phyloP scores from a whole-genome alignment of 768 basidiomycete species.

The Lactifluus pinguis region DNA sequence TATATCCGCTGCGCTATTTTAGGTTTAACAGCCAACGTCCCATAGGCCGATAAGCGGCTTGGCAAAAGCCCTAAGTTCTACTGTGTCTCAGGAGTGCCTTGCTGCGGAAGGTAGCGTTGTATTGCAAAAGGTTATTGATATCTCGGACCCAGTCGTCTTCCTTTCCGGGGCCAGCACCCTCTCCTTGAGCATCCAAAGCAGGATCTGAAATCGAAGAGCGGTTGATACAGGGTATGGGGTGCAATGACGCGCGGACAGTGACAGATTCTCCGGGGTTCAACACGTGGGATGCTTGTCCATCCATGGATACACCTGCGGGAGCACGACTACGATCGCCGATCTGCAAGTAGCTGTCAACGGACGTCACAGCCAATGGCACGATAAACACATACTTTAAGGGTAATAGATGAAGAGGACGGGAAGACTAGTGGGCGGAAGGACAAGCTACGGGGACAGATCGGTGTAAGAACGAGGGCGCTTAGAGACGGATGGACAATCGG shows the following conservation, averaged over 20 bases:
- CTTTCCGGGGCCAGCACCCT: slow-evolving; percentile 69
- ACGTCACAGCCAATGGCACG: not conserved
- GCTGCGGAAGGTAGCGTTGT: slow-evolving; percentile 89
- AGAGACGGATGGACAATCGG: slow-evolving; percentile 93
- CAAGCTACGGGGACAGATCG: slow-evolving; percentile 90
- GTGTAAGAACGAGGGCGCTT: slow-evolving; percentile 83
- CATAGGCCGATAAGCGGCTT: not conserved
- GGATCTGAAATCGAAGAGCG: slow-evolving; percentile 64
- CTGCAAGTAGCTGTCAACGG: slow-evolving; percentile 30
- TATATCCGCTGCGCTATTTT: not conserved
- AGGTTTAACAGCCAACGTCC: not conserved
- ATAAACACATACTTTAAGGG: slow-evolving; percentile 48
- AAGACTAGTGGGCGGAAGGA: slow-evolving; percentile 90
- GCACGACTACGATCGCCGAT: slow-evolving; percentile 80
- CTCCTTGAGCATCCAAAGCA: slow-evolving; percentile 33
- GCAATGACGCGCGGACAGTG: slow-evolving; percentile 74
- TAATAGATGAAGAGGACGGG: slow-evolving; percentile 70
- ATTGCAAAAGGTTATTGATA: slow-evolving; percentile 89
- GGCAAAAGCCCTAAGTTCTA: slow-evolving; percentile 36
- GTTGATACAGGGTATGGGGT: slow-evolving; percentile 90
- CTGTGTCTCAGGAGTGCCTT: slow-evolving; percentile 75
- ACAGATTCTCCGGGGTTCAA: slow-evolving; percentile 82
- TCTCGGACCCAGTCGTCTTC: slow-evolving; percentile 96
- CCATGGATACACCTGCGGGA: slow-evolving; percentile 86
- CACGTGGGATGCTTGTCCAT: slow-evolving; percentile 77